Conservation (phyloP, 768 basidiomycete genomes). For the Russula griseocarnosa region DNA sequence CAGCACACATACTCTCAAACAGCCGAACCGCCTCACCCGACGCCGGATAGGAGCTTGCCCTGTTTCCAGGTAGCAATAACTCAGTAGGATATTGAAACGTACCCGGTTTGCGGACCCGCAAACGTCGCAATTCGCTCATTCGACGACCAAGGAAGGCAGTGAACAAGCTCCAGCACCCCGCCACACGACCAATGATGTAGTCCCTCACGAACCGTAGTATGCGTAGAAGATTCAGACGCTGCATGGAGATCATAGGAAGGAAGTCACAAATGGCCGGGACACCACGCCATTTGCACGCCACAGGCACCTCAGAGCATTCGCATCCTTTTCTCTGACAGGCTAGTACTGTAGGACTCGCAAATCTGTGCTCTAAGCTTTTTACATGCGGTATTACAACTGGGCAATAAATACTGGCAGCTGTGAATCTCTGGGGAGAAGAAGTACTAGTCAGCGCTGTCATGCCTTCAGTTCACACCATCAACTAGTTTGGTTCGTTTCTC, state of each 20-base stretch:
- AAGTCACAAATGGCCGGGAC: background rate
- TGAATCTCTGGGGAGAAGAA: too few relatives aligned
- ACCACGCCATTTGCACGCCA: background rate
- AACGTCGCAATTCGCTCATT: background rate
- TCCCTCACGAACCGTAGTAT: background rate
- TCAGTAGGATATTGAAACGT: background rate
- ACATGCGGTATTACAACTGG: too few relatives aligned
- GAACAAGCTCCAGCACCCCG: background rate
- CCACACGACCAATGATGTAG: background rate
- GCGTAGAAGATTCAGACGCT: background rate
- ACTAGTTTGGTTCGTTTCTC: too few relatives aligned
- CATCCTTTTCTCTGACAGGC: too few relatives aligned
- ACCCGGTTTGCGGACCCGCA: background rate
- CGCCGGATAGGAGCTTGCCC: background rate
- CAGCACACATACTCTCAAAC: background rate
- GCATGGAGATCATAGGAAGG: background rate
- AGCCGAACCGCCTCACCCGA: too few relatives aligned
- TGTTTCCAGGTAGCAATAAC: too few relatives aligned
- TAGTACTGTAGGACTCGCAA: too few relatives aligned
- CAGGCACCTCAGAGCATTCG: background rate
- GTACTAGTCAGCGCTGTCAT: too few relatives aligned
- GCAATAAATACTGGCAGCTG: too few relatives aligned
- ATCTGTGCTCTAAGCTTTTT: too few relatives aligned
- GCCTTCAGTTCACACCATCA: too few relatives aligned
- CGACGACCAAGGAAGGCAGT: slow-evolving; percentile 1